These are phyloP conservation scores for Pleurotus ostreatus DNA, from an alignment of 768 basidiomycete genomes.

Conservation along the genomic window DNA sequence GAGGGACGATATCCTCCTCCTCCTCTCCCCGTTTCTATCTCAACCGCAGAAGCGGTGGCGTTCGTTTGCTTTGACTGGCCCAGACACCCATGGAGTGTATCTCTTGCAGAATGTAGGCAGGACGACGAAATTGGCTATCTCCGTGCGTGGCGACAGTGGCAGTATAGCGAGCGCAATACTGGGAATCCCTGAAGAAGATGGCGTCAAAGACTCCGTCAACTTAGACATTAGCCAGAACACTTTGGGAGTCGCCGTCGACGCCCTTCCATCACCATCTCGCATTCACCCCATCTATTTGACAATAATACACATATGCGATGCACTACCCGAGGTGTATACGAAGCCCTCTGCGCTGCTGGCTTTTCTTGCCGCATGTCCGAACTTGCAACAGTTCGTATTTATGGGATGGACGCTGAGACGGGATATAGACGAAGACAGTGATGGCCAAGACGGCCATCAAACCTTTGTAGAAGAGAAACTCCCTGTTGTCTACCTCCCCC, in stretches of 20 bases:
- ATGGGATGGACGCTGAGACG: constrained; percentile 42
- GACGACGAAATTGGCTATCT: neutral
- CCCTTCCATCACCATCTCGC: constrained; percentile 41
- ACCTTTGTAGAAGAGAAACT: constrained; percentile 19
- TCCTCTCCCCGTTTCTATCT: constrained; percentile 60
- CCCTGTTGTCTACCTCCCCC: constrained; percentile 49
- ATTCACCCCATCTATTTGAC: constrained; percentile 53
- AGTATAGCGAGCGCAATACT: no score
- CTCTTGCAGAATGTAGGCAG: constrained; percentile 13
- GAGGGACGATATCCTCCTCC: constrained; percentile 51
- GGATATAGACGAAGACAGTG: no score
- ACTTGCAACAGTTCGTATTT: constrained; percentile 55
- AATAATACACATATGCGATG: constrained; percentile 55
- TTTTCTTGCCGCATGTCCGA: constrained; percentile 60
- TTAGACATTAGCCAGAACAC: constrained; percentile 33
- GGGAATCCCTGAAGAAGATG: constrained; percentile 29
- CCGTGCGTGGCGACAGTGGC: neutral
- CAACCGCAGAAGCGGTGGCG: constrained; percentile 53
- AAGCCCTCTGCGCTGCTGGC: constrained; percentile 48
- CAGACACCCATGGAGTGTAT: constrained; percentile 30
- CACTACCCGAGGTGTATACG: constrained; percentile 29
- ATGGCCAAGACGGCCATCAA: constrained; percentile 28
- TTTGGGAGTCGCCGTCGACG: constrained; percentile 31
- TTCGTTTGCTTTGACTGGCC: constrained; percentile 39
- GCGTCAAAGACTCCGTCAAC: constrained; percentile 27